These are phyloP conservation scores for Arxiozyma telluris DNA, from an alignment of 1,139 yeast genomes.

Conservation along the genomic window DNA sequence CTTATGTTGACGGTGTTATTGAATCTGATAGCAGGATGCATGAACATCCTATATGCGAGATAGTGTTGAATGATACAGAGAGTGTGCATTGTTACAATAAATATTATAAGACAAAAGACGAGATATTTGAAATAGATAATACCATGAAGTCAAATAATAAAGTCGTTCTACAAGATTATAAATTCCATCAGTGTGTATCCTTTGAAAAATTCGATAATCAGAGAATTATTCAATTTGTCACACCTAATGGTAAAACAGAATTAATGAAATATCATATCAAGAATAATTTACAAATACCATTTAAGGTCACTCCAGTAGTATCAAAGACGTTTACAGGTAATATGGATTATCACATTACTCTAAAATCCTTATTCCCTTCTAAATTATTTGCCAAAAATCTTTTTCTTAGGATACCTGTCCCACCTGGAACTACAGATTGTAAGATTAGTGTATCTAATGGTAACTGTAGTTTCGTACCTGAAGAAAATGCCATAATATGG, in stretches of 20 bases:
- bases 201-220: conserved; percentile 59
- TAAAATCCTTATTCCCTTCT: conserved; percentile 55
- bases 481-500: conserved; percentile 63
- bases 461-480: conserved; percentile 57
- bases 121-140: not conserved
- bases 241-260: conserved; percentile 91
- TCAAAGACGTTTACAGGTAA: conserved; percentile 36
- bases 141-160: conserved; percentile 27
- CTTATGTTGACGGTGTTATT: conserved; percentile 72
- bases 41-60: conserved; percentile 64
- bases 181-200: conserved; percentile 82
- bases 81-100: not conserved
- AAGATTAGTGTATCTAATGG: conserved; percentile 50
- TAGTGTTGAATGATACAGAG: conserved; percentile 45
- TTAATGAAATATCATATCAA: conserved; percentile 66
- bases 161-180: conserved; percentile 64
- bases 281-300: conserved; percentile 61
- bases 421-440: conserved; percentile 50
- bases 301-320: conserved; percentile 55
- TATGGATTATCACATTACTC: conserved; percentile 48
- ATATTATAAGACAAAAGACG: not conserved
- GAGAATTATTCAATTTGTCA: conserved; percentile 61
- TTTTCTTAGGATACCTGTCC: conserved; percentile 58
- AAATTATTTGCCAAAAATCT: conserved; percentile 63
- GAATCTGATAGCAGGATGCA: conserved; percentile 63